Percentiles rank a stretch among this genome's conserved stretches.
Conservation (phyloP, 805 yeast genomes). For the Saturnispora sanitii region DNA sequence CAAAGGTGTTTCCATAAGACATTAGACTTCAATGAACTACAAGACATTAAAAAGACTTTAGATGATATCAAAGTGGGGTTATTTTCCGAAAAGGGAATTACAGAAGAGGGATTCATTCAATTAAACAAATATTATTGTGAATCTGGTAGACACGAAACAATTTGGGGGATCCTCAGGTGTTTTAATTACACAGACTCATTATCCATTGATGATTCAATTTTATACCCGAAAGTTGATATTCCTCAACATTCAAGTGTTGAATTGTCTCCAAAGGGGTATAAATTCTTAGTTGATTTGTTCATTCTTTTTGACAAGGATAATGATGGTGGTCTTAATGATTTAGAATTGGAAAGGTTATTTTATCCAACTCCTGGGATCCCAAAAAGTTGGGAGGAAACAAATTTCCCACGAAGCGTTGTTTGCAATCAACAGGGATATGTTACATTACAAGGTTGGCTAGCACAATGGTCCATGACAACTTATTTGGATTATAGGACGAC, state of each 20-base stretch:
- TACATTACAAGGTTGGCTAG: conserved; percentile 96
- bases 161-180: conserved; percentile 87
- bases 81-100: conserved; percentile 42
- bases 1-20: conserved; percentile 59
- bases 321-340: conserved; percentile 85
- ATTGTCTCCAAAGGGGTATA: conserved; percentile 82
- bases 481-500: conserved; percentile 77
- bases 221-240: conserved; percentile 74
- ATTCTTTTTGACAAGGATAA: conserved; percentile 85
- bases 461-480: conserved; percentile 97
- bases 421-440: conserved; percentile 84
- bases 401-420: conserved; percentile 82
- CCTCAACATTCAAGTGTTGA: conserved; percentile 75
- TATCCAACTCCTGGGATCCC: conserved; percentile 94
- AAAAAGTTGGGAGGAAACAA: conserved; percentile 69
- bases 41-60: conserved; percentile 32
- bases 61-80: conserved; percentile 22
- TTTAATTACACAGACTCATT: conserved; percentile 89
- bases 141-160: conserved; percentile 89
- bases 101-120: conserved; percentile 64
- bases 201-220: conserved; percentile 66
- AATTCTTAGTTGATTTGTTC: conserved; percentile 85
- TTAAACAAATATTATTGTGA: conserved; percentile 80
- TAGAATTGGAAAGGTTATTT: conserved; percentile 60
- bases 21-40: conserved; percentile 37